phyloP scores from a whole-genome alignment of 257 asterid species.

The Capsicum pubescens region DNA sequence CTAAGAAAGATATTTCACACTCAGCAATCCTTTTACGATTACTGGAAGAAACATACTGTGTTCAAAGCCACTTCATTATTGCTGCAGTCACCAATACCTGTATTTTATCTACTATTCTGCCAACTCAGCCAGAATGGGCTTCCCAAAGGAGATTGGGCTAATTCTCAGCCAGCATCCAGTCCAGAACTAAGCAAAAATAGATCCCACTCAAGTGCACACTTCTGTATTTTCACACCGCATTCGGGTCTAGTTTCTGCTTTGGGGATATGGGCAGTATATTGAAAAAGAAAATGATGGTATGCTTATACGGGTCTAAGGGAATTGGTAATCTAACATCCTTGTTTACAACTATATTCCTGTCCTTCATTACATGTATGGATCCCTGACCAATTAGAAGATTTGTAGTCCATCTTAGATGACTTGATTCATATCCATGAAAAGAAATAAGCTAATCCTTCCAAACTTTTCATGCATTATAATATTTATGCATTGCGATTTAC shows the following conservation, averaged over 20 bases:
- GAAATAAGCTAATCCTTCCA: neutral
- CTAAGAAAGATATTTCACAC: neutral
- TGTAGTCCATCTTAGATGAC: slow-evolving; percentile 17
- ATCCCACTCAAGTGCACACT: slow-evolving; percentile 21
- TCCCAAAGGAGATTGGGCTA: neutral
- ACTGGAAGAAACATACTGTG: neutral
- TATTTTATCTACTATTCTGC: slow-evolving; percentile 14
- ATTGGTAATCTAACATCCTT: neutral
- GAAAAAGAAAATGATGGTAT: neutral
- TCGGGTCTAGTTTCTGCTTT: neutral
- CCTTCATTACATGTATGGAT: slow-evolving; percentile 2
- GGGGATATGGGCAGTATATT: slow-evolving; percentile 1
- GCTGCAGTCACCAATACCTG: neutral
- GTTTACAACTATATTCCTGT: slow-evolving; percentile 1
- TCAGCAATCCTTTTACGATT: neutral
- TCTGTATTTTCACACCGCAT: slow-evolving; percentile 3
- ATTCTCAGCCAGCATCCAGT: neutral
- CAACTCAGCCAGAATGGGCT: slow-evolving; percentile 6
- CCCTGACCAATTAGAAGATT: slow-evolving; percentile 18
- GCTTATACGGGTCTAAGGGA: neutral
- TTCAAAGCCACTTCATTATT: neutral
- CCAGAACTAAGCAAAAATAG: neutral
- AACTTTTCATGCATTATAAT: neutral
- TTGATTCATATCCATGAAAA: slow-evolving; percentile 17
- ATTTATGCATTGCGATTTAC: neutral